Evolutionary conservation across 2,329 filamentous ascomycete species (phyloP).

Genomic region (Huntiella savannae): DNA sequence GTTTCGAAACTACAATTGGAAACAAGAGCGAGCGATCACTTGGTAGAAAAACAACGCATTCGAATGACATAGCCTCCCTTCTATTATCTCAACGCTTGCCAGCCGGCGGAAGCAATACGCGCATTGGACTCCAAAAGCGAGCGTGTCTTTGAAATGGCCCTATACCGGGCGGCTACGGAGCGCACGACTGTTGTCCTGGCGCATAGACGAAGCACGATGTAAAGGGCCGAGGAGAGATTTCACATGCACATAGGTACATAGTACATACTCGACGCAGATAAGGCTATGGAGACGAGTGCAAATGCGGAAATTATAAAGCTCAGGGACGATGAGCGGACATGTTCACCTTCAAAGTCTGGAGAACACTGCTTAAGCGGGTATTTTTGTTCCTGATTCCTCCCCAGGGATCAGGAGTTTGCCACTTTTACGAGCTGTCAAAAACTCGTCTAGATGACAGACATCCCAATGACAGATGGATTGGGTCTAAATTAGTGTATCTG

Average conservation of each 20-base stretch:
- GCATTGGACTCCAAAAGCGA: conserved; percentile 61
- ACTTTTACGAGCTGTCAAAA: no score
- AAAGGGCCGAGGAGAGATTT: conserved; percentile 70
- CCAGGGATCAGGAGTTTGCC: no score
- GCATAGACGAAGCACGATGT: conserved; percentile 77
- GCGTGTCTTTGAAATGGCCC: conserved; percentile 55
- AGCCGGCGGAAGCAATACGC: conserved; percentile 65
- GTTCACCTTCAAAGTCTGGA: conserved; percentile 58
- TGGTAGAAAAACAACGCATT: conserved; percentile 87
- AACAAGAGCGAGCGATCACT: conserved; percentile 71
- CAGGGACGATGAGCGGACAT: conserved; percentile 60
- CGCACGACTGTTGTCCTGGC: conserved; percentile 88
- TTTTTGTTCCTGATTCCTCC: no score
- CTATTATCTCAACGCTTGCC: conserved; percentile 71
- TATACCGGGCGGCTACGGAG: conserved; percentile 65
- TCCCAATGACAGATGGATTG: no score
- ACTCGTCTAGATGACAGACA: no score
- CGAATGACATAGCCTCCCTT: conserved; percentile 83
- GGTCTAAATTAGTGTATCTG: no score
- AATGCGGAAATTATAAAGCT: conserved; percentile 53
- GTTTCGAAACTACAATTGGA: conserved; percentile 70
- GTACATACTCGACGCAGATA: conserved; percentile 70
- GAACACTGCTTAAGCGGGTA: conserved; percentile 5
- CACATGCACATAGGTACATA: conserved; percentile 25
- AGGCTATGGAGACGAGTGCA: conserved; percentile 66